phyloP scores from a whole-genome alignment of 2,329 filamentous ascomycete genomes.

The Chrysoporthe deuterocubensis region DNA sequence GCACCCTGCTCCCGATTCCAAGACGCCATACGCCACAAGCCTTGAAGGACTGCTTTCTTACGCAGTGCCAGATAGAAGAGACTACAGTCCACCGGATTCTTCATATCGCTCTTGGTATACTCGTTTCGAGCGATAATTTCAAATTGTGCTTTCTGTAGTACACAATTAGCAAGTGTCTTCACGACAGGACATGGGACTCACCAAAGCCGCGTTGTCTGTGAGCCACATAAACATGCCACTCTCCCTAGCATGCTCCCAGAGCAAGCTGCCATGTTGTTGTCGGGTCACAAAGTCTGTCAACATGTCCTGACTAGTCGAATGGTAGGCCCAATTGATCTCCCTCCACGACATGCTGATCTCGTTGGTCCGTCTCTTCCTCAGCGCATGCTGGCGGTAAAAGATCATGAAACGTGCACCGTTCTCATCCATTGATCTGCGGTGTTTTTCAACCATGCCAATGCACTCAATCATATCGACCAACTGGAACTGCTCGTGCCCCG shows the following conservation, averaged over 20 bases:
- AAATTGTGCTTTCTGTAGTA: slow-evolving; percentile 70
- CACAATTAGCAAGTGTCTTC: slow-evolving; percentile 21
- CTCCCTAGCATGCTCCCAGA: slow-evolving; percentile 84
- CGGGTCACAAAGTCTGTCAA: slow-evolving; percentile 79
- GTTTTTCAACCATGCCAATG: slow-evolving; percentile 80
- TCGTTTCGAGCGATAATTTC: slow-evolving; percentile 91
- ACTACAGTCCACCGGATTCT: slow-evolving; percentile 88
- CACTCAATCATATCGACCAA: slow-evolving; percentile 85
- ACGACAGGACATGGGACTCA: slow-evolving; percentile 48
- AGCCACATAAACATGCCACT: slow-evolving; percentile 97
- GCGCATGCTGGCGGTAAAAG: slow-evolving; percentile 80
- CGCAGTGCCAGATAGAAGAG: slow-evolving; percentile 88
- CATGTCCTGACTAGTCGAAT: slow-evolving; percentile 87
- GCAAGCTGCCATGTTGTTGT: slow-evolving; percentile 78
- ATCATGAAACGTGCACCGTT: slow-evolving; percentile 87
- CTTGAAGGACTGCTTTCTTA: slow-evolving; percentile 89
- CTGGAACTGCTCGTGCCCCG: slow-evolving; percentile 84
- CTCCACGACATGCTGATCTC: slow-evolving; percentile 73
- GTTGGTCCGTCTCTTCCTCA: slow-evolving; percentile 68
- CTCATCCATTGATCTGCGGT: slow-evolving; percentile 86
- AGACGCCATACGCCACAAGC: slow-evolving; percentile 90
- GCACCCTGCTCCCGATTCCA: slow-evolving; percentile 86
- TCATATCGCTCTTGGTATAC: slow-evolving; percentile 84
- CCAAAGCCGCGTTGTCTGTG: slow-evolving; percentile 74
- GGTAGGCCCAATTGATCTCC: slow-evolving; percentile 85